Evolutionary conservation across 2,329 filamentous ascomycete species (phyloP).

Genomic region (Nemania abortiva): DNA sequence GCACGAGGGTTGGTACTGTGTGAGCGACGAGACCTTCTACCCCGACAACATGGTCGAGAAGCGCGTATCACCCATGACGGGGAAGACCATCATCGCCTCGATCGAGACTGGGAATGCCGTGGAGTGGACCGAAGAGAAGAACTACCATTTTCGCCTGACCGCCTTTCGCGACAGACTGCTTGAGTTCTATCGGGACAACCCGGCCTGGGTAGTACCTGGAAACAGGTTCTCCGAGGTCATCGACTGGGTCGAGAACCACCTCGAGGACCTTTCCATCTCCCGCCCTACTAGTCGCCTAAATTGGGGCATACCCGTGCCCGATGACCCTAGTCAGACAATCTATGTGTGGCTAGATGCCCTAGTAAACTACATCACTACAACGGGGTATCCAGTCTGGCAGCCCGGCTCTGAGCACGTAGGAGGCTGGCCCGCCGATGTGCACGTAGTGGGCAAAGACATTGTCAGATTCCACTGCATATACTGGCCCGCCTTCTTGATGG

Average conservation of each 20-base stretch:
- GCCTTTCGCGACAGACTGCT: slow-evolving; percentile 83
- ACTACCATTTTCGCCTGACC: slow-evolving; percentile 94
- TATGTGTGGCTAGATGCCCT: slow-evolving; percentile 99
- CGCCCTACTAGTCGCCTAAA: slow-evolving; percentile 79
- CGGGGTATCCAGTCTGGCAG: slow-evolving; percentile 82
- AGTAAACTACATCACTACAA: slow-evolving; percentile 90
- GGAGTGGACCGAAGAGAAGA: slow-evolving; percentile 92
- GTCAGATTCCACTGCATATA: slow-evolving; percentile 96
- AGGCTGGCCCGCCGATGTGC: slow-evolving; percentile 91
- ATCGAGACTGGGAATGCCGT: slow-evolving; percentile 92
- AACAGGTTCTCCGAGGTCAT: slow-evolving; percentile 83
- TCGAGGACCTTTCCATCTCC: slow-evolving; percentile 91
- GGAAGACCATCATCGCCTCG: slow-evolving; percentile 84
- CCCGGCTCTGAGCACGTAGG: slow-evolving; percentile 71
- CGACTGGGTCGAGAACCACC: slow-evolving; percentile 78
- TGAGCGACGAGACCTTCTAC: slow-evolving; percentile 97
- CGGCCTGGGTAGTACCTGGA: slow-evolving; percentile 79
- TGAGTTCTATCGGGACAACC: slow-evolving; percentile 82
- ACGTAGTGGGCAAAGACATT: slow-evolving; percentile 97
- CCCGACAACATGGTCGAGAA: slow-evolving; percentile 80
- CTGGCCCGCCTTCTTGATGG: slow-evolving; percentile 97
- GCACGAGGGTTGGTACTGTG: slow-evolving; percentile 96
- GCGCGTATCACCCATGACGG: slow-evolving; percentile 81
- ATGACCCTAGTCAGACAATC: slow-evolving; percentile 87
- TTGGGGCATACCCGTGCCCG: slow-evolving; percentile 92